phyloP scores from a whole-genome alignment of 768 basidiomycete species.

The Tulasnella sp. region DNA sequence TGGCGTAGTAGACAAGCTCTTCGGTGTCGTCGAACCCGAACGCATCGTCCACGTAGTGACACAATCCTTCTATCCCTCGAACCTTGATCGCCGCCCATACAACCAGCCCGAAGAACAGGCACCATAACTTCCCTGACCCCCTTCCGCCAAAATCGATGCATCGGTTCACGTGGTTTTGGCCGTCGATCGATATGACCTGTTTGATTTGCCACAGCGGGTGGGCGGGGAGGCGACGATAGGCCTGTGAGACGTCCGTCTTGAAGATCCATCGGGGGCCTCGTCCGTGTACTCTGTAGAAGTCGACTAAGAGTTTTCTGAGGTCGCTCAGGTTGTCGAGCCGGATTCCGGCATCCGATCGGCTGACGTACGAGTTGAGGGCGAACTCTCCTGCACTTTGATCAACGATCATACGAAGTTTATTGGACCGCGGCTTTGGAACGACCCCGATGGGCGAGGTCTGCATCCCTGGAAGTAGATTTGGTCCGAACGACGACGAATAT shows the following conservation, averaged over 20 bases:
- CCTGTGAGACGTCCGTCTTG: conserved; percentile 33
- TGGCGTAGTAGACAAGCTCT: conserved; percentile 25
- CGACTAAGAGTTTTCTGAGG: conserved; percentile 21
- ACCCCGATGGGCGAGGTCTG: conserved; percentile 31
- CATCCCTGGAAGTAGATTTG: conserved; percentile 36
- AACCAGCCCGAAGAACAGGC: conserved; percentile 28
- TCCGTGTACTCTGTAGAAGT: conserved; percentile 9
- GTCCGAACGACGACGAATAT: conserved; percentile 27
- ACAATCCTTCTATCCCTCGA: conserved; percentile 19
- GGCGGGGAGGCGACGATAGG: conserved; percentile 31
- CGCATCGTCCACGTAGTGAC: conserved; percentile 31
- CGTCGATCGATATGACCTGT: conserved; percentile 29
- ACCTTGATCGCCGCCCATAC: conserved; percentile 31
- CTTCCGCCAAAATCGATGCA: conserved; percentile 29
- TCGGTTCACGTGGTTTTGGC: conserved; percentile 26
- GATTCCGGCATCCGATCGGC: conserved; percentile 22
- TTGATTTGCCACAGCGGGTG: conserved; percentile 35
- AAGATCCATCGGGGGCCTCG: conserved; percentile 19
- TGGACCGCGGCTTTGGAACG: conserved; percentile 30
- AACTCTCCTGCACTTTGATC: conserved; percentile 31
- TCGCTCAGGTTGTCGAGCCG: conserved; percentile 31
- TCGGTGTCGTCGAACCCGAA: conserved; percentile 22
- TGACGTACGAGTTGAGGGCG: conserved; percentile 33
- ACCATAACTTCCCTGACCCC: conserved; percentile 24
- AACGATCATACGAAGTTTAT: conserved; percentile 32